Evolutionary conservation across 495 filamentous ascomycete genomes (phyloP), one percentile per base, ranked within the genome.

Genomic region (Aspergillus panamensis): DNA sequence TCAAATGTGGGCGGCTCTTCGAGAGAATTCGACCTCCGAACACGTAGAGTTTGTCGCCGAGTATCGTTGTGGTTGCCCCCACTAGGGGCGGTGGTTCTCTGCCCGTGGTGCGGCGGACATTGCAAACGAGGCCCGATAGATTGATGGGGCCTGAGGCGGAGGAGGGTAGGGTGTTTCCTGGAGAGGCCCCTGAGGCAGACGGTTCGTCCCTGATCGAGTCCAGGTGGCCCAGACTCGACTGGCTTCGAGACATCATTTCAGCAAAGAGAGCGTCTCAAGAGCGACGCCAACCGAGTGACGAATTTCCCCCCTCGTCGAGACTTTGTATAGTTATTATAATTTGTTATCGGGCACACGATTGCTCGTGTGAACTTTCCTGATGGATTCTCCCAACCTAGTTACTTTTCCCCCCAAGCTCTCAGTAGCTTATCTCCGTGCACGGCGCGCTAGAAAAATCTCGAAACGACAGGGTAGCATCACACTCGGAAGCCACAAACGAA

Each of bases 41-140:
- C 6, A 97, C 92, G 70, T 96, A 98, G 33, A 98, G 78, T 67
- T 90, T 96, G 68, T 98, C 94, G 9, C 91, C 92, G 20, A 98
- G 66, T 50, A 97, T 88, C 0, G 95, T 97, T 0, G 95, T 97
- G 0, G 95, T 96, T 3, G 94, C 93, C 3, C 94, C 94, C 5
- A 98, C 94, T 3, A 97, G 75, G 10, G 94, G 87, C 59, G 88
- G 90, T 6, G 94, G 95, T 66, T 97, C 91, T 58, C 86, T 83
- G 31, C 94, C 94, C 1, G 93, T 97, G 14, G 94, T 97, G 57
- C 85, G 79, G 57, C 94, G 89, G 13, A 96, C 90, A 77, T 96
- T 96, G 74, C 91, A 96, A 67, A 96, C 93, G 66, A 96, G 73
- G 3, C 92, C 91, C 0, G 92, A 94, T 3, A 96, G 71, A 59